Conservation (phyloP, 2,329 filamentous ascomycete genomes). For the Madurella mycetomatis region DNA sequence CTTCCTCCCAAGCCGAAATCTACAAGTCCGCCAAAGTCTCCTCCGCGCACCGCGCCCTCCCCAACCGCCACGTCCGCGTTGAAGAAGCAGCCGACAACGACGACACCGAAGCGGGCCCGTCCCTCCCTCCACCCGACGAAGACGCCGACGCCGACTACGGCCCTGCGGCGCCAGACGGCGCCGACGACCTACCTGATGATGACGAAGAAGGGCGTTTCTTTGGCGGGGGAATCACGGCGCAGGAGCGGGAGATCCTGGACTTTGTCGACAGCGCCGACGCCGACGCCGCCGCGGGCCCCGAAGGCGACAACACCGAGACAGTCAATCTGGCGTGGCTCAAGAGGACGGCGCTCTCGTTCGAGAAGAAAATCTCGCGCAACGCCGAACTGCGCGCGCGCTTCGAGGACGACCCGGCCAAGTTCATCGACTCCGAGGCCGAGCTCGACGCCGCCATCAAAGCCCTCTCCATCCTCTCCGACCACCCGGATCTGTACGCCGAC, state of each 20-base stretch:
- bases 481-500: slow-evolving; percentile 76
- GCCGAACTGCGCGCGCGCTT: slow-evolving; percentile 82
- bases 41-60: slow-evolving; percentile 35
- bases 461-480: slow-evolving; percentile 80
- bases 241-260: slow-evolving; percentile 79
- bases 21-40: slow-evolving; percentile 59
- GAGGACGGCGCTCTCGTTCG: slow-evolving; percentile 75
- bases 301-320: slow-evolving; percentile 56
- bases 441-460: slow-evolving; percentile 83
- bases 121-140: slow-evolving; percentile 43
- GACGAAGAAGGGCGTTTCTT: slow-evolving; percentile 96
- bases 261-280: slow-evolving; percentile 72
- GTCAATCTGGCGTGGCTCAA: slow-evolving; percentile 82
- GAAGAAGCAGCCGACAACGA: slow-evolving; percentile 40
- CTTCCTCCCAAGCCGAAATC: slow-evolving; percentile 46
- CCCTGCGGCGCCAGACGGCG: slow-evolving; percentile 44
- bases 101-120: slow-evolving; percentile 44
- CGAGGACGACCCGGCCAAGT: slow-evolving; percentile 73
- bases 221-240: slow-evolving; percentile 78
- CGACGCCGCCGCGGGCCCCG: slow-evolving; percentile 34
- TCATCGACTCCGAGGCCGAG: slow-evolving; percentile 82
- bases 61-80: slow-evolving; percentile 43
- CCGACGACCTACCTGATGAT: slow-evolving; percentile 51
- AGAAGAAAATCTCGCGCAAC: slow-evolving; percentile 88
- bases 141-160: slow-evolving; percentile 46